Conservation (phyloP, 768 basidiomycete species). For the Pilatotrama ljubarskyi region DNA sequence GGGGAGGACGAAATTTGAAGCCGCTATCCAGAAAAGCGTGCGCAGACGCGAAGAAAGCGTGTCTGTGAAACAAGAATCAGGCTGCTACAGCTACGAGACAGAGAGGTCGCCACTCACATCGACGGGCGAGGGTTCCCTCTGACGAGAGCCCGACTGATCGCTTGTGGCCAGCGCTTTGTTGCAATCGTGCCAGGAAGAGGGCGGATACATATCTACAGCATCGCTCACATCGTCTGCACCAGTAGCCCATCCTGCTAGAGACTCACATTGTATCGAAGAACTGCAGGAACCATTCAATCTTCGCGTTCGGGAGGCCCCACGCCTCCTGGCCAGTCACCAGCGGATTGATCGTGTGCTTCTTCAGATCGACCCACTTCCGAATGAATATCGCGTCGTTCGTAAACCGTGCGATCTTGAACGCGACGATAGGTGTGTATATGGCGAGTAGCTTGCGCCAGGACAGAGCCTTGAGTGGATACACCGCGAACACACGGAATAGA, state of each 20-base stretch:
- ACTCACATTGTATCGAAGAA: slow-evolving; percentile 38
- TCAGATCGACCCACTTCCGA: slow-evolving; percentile 4
- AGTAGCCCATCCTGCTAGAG: too few species aligned
- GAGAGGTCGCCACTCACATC: too few species aligned
- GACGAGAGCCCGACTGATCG: background rate
- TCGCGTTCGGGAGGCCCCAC: slow-evolving; percentile 6
- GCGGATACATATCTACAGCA: background rate
- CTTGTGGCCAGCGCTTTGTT: background rate
- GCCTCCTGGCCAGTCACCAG: slow-evolving; percentile 8
- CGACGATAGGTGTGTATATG: slow-evolving; percentile 31
- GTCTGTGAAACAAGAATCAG: background rate
- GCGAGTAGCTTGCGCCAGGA: slow-evolving; percentile 15
- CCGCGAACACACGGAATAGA: slow-evolving; percentile 37
- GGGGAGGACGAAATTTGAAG: slow-evolving; percentile 42
- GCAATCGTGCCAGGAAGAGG: slow-evolving; percentile 2
- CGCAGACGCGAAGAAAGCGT: slow-evolving; percentile 24
- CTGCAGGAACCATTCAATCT: slow-evolving; percentile 36
- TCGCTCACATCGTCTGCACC: too few species aligned
- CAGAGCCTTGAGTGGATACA: slow-evolving; percentile 33
- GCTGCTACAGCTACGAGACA: background rate
- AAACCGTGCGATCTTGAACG: slow-evolving; percentile 35
- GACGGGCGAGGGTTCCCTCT: too few species aligned
- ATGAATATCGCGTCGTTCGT: slow-evolving; percentile 21
- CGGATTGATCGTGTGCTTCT: background rate
- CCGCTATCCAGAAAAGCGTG: slow-evolving; percentile 38